Evolutionary conservation across 2,329 filamentous ascomycete genomes (phyloP).

Genomic region (Fusarium cyanostomum): DNA sequence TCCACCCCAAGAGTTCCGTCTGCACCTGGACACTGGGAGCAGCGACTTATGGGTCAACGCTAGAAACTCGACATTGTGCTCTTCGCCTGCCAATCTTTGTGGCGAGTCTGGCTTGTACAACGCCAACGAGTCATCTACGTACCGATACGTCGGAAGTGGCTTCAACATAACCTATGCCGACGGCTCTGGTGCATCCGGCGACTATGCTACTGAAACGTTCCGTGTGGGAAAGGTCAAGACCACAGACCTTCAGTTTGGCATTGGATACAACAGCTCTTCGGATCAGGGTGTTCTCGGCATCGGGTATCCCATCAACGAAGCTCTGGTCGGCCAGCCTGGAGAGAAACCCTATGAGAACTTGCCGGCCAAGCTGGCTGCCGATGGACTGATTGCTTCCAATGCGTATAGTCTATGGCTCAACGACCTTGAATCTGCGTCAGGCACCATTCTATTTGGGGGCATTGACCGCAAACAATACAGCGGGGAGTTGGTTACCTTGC

Average conservation of each 20-base stretch:
- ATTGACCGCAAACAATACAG: constrained; percentile 73
- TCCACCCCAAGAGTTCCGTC: constrained; percentile 63
- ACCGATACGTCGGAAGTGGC: constrained; percentile 74
- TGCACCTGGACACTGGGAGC: constrained; percentile 75
- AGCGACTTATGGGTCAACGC: constrained; percentile 79
- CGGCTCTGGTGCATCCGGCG: constrained; percentile 77
- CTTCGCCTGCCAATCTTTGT: constrained; percentile 61
- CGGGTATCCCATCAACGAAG: constrained; percentile 83
- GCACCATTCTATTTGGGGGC: constrained; percentile 78
- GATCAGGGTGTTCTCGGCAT: constrained; percentile 84
- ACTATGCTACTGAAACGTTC: constrained; percentile 82
- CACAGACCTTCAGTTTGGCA: constrained; percentile 72
- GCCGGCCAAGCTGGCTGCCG: constrained; percentile 69
- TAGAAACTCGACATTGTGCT: constrained; percentile 68
- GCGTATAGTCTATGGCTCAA: constrained; percentile 82
- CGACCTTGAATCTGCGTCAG: constrained; percentile 71
- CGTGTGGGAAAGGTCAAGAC: constrained; percentile 65
- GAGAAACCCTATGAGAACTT: constrained; percentile 72
- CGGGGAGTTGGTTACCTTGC: constrained; percentile 72
- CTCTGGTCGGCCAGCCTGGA: constrained; percentile 68
- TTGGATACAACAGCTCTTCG: constrained; percentile 71
- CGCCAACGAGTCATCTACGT: constrained; percentile 78
- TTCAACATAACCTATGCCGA: constrained; percentile 94
- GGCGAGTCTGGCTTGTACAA: constrained; percentile 71
- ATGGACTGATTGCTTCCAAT: constrained; percentile 69